These are phyloP conservation scores for Gonium pectorale DNA, from an alignment of 139 green algal genomes.

Conservation along the genomic window DNA sequence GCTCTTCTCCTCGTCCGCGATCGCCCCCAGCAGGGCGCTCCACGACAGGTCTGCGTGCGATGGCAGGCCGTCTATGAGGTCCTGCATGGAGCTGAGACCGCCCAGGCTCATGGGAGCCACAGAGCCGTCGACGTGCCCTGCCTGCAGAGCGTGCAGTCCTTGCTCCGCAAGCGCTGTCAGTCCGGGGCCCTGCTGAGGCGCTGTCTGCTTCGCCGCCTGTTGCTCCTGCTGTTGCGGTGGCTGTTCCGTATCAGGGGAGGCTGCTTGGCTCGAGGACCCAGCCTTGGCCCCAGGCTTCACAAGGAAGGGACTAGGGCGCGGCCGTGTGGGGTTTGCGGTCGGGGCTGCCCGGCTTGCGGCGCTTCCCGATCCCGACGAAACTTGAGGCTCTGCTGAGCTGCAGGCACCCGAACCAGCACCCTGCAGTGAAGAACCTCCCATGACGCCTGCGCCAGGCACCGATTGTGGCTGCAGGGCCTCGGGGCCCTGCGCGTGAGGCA, in stretches of 20 bases:
- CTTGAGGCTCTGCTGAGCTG: too few relatives aligned
- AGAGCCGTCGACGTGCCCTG: neutral
- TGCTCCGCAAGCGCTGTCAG: too few relatives aligned
- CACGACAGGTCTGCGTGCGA: constrained; percentile 12
- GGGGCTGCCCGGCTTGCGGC: too few relatives aligned
- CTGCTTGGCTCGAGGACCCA: too few relatives aligned
- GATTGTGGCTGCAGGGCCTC: too few relatives aligned
- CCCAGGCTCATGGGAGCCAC: constrained; percentile 26
- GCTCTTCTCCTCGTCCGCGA: neutral
- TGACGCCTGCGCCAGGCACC: too few relatives aligned
- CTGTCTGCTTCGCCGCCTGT: neutral
- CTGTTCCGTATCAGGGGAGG: neutral
- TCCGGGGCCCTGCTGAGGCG: too few relatives aligned
- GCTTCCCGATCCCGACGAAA: too few relatives aligned
- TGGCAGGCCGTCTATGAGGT: constrained; percentile 37
- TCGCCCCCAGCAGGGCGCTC: neutral
- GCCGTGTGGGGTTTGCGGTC: neutral
- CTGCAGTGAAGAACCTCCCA: too few relatives aligned
- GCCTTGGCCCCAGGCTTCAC: too few relatives aligned
- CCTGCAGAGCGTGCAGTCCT: neutral
- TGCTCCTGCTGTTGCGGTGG: neutral
- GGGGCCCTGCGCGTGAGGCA: too few relatives aligned
- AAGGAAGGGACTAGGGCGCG: constrained; percentile 7
- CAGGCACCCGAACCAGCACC: too few relatives aligned
- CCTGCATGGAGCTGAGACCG: constrained; percentile 38